Percentiles rank a stretch among this genome's conserved stretches.
Evolutionary conservation across 768 basidiomycete genomes (phyloP).

Genomic region (Serpula lacrymans): DNA sequence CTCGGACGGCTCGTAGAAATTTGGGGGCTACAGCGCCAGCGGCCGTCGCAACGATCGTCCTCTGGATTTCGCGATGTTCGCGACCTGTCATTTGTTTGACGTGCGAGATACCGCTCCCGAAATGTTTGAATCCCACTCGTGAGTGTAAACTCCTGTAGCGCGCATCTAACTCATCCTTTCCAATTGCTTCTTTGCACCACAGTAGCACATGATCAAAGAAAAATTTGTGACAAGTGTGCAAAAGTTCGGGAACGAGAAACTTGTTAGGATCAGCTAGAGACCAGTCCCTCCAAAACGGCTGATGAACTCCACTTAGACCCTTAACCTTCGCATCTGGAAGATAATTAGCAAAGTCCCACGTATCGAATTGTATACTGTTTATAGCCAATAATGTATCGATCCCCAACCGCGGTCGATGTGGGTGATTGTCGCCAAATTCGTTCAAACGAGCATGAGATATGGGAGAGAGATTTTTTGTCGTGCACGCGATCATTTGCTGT

Average conservation of each 20-base stretch:
- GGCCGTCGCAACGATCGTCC: slow-evolving; percentile 5
- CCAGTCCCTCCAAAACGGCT: not conserved
- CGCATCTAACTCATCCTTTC: not conserved
- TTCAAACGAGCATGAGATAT: slow-evolving; percentile 5
- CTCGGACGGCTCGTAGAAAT: slow-evolving; percentile 6
- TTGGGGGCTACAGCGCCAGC: slow-evolving; percentile 4
- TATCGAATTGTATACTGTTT: too few relatives aligned
- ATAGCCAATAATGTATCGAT: too few relatives aligned
- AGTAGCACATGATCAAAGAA: not conserved
- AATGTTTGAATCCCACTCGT: not conserved
- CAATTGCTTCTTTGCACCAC: not conserved
- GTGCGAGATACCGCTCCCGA: not conserved
- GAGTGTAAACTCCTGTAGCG: not conserved
- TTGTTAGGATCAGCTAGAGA: not conserved
- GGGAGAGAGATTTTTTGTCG: slow-evolving; percentile 6
- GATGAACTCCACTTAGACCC: slow-evolving; percentile 19
- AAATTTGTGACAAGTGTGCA: not conserved
- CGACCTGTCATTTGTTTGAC: not conserved
- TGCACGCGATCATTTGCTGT: slow-evolving; percentile 7
- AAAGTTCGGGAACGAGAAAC: not conserved
- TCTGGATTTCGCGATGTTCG: not conserved
- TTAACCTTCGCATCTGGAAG: too few relatives aligned
- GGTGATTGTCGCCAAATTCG: slow-evolving; percentile 9
- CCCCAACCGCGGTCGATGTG: slow-evolving; percentile 6
- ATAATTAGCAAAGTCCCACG: too few relatives aligned